These are phyloP conservation scores for Pleurotus ostreatus DNA, from an alignment of 768 basidiomycete species.

Conservation along the genomic window DNA sequence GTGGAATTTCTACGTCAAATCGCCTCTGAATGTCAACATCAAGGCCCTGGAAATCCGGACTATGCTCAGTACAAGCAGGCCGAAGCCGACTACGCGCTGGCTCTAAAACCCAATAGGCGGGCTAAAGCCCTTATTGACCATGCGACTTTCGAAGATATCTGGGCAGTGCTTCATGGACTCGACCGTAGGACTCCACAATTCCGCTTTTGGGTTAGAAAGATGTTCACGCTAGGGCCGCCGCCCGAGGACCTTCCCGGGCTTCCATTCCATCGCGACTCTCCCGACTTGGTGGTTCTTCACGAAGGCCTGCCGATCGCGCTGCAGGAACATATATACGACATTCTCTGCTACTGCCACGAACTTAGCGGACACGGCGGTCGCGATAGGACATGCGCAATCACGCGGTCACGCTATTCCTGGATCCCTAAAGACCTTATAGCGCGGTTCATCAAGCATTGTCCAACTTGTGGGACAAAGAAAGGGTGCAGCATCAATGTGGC, in stretches of 20 bases:
- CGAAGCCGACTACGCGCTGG: constrained; percentile 53
- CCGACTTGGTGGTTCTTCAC: constrained; percentile 53
- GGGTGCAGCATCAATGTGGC: constrained; percentile 25
- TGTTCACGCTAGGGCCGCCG: constrained; percentile 52
- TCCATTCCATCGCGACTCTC: constrained; percentile 2
- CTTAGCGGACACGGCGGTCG: constrained; percentile 68
- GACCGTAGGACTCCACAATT: constrained; percentile 55
- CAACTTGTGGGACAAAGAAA: constrained; percentile 59
- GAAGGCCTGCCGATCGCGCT: constrained; percentile 72
- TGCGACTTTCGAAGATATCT: constrained; percentile 66
- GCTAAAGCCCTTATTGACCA: constrained; percentile 75
- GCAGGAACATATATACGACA: constrained; percentile 73
- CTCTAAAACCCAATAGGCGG: constrained; percentile 48
- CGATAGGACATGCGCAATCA: constrained; percentile 68
- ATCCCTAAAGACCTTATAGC: constrained; percentile 82
- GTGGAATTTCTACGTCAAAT: too few relatives aligned
- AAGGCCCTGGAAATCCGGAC: constrained; percentile 37
- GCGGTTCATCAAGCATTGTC: constrained; percentile 75
- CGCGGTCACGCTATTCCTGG: constrained; percentile 73
- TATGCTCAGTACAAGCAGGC: constrained; percentile 56
- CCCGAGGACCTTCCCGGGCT: constrained; percentile 15
- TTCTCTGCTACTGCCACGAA: constrained; percentile 71
- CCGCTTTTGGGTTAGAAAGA: constrained; percentile 81
- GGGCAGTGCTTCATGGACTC: constrained; percentile 61
- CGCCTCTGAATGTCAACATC: too few relatives aligned